Percentiles rank a stretch among this genome's conserved stretches.
phyloP scores from a whole-genome alignment of 2,329 filamentous ascomycete species.

The Coniochaeta prunicola region DNA sequence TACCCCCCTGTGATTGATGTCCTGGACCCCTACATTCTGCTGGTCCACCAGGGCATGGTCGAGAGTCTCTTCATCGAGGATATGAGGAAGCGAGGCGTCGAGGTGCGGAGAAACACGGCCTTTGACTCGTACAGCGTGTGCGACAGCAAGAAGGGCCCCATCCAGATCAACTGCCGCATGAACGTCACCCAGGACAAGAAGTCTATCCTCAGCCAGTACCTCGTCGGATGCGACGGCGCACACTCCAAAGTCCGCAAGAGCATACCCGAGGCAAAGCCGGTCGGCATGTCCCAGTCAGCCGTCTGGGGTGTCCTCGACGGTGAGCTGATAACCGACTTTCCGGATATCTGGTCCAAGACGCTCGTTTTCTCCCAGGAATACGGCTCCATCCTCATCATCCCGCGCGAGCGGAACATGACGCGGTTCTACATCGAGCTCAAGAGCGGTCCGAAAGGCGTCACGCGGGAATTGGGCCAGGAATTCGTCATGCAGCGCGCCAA shows the following conservation, averaged over 20 bases:
- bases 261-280: constrained; percentile 49
- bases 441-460: constrained; percentile 31
- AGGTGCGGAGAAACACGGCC: constrained; percentile 55
- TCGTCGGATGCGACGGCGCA: constrained; percentile 69
- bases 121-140: constrained; percentile 52
- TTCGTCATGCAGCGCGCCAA: constrained; percentile 64
- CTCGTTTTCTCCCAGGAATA: constrained; percentile 59
- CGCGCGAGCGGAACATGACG: constrained; percentile 66
- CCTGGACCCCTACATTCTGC: constrained; percentile 48
- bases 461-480: constrained; percentile 44
- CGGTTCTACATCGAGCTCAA: constrained; percentile 55
- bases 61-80: constrained; percentile 66
- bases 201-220: constrained; percentile 49
- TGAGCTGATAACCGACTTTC: constrained; percentile 63
- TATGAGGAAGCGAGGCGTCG: constrained; percentile 54
- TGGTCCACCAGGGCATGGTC: constrained; percentile 68
- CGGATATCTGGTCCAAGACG: constrained; percentile 69
- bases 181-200: constrained; percentile 43
- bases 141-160: constrained; percentile 29
- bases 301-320: constrained; percentile 68
- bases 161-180: constrained; percentile 43
- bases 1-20: constrained; percentile 58
- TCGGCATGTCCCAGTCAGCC: constrained; percentile 44
- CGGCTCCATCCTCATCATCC: constrained; percentile 67
- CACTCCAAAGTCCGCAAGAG: constrained; percentile 62